Evolutionary conservation across 1,284 basidiomycete genomes (phyloP).

Genomic region (Inonotus obliquus): DNA sequence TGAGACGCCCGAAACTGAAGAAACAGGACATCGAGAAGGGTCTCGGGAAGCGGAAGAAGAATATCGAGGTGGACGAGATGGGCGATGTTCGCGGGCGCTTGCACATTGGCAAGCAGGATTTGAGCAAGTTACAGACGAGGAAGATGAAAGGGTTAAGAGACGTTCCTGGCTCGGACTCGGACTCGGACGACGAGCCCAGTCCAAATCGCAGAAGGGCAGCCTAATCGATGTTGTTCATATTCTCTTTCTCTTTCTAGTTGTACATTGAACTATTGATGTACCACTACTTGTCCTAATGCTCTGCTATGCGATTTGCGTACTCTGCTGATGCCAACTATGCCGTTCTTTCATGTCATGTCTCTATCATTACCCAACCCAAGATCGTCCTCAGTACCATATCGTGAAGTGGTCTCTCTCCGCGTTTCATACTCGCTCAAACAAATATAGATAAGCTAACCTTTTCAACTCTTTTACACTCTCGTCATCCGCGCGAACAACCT

Average conservation of each 20-base stretch:
- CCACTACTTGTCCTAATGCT: background rate
- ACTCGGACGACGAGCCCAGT: constrained; percentile 20
- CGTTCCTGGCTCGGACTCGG: constrained; percentile 24
- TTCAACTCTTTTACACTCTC: constrained; percentile 72
- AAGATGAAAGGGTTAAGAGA: constrained; percentile 89
- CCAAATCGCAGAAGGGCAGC: constrained; percentile 7
- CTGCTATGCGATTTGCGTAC: background rate
- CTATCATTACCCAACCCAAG: background rate
- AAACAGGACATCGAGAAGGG: constrained; percentile 84
- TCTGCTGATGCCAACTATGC: background rate
- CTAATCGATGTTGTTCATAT: background rate
- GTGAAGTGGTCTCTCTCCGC: too few relatives aligned
- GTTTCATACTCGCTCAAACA: constrained; percentile 68
- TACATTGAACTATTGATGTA: constrained; percentile 5
- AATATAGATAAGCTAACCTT: constrained; percentile 82
- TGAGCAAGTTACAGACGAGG: constrained; percentile 79
- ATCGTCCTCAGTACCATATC: background rate
- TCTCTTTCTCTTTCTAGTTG: constrained; percentile 1
- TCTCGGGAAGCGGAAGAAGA: constrained; percentile 90
- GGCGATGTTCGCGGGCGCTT: constrained; percentile 90
- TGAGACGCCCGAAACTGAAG: constrained; percentile 83
- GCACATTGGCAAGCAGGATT: constrained; percentile 88
- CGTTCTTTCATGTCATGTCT: background rate
- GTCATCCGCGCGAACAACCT: constrained; percentile 82
- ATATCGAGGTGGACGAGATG: constrained; percentile 97